Percentiles rank a stretch among this genome's conserved stretches.
Evolutionary conservation across 371 early-diverging fungal genomes (phyloP).

Genomic region (Mortierella sp.): DNA sequence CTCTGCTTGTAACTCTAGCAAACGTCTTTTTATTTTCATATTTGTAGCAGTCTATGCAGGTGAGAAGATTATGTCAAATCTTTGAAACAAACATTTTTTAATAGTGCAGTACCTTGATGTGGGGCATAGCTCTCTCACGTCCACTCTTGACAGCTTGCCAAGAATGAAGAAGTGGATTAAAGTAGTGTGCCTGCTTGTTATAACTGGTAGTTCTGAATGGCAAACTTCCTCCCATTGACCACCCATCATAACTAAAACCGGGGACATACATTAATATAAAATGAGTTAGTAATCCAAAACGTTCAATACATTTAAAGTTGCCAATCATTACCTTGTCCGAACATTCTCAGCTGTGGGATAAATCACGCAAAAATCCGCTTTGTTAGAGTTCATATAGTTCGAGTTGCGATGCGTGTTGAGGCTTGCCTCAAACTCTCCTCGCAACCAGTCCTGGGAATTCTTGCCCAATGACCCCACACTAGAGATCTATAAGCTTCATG

Average conservation of each 20-base stretch:
- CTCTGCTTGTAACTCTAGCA: constrained; percentile 49
- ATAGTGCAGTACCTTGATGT: constrained; percentile 62
- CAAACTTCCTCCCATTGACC: constrained; percentile 63
- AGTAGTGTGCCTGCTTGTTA: constrained; percentile 60
- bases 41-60: neutral
- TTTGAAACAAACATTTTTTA: neutral
- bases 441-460: constrained; percentile 44
- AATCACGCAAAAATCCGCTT: constrained; percentile 62
- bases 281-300: neutral
- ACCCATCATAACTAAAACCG: constrained; percentile 59
- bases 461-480: constrained; percentile 68
- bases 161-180: constrained; percentile 60
- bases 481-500: constrained; percentile 59
- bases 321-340: constrained; percentile 60
- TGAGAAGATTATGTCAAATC: neutral
- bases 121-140: constrained; percentile 72
- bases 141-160: constrained; percentile 66
- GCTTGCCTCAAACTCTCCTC: constrained; percentile 45
- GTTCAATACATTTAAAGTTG: neutral
- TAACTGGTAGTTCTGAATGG: constrained; percentile 63
- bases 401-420: constrained; percentile 41
- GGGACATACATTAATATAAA: neutral
- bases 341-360: constrained; percentile 76
- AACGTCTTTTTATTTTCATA: constrained; percentile 54
- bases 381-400: constrained; percentile 19